Conservation (phyloP, 768 basidiomycete genomes). For the Boletellus sp. region DNA sequence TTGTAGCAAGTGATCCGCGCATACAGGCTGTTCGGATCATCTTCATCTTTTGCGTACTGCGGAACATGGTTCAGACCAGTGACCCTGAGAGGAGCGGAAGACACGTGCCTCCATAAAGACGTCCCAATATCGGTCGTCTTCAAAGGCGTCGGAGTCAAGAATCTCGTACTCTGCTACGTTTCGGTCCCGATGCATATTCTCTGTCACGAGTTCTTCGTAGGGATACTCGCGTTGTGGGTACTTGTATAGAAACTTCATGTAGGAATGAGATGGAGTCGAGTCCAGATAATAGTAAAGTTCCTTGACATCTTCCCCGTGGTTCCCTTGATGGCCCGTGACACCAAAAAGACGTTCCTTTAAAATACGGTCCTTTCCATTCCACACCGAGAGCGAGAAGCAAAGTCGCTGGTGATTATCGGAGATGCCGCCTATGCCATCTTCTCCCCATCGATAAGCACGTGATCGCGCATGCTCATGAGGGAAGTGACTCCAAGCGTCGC, state of each 20-base stretch:
- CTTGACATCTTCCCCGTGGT: constrained; percentile 99
- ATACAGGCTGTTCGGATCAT: constrained; percentile 82
- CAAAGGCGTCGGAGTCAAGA: constrained; percentile 86
- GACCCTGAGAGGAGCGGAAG: constrained; percentile 4
- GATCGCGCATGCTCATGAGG: constrained; percentile 92
- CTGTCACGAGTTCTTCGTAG: constrained; percentile 88
- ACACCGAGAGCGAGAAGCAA: constrained; percentile 86
- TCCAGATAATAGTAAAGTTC: constrained; percentile 99
- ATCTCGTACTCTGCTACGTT: constrained; percentile 92
- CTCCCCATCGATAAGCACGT: constrained; percentile 97
- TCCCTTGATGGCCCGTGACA: constrained; percentile 94
- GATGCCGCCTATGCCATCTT: constrained; percentile 96
- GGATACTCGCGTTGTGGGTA: constrained; percentile 92
- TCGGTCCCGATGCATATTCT: constrained; percentile 77
- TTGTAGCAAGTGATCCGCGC: constrained; percentile 96
- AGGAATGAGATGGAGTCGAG: constrained; percentile 97
- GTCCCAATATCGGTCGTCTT: constrained; percentile 96
- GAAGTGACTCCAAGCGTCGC: constrained; percentile 94
- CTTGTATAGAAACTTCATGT: constrained; percentile 99
- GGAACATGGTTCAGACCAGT: constrained; percentile 2
- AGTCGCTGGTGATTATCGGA: constrained; percentile 96
- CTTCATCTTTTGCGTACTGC: constrained; percentile 97
- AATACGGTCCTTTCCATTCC: constrained; percentile 94
- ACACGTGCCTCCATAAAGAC: constrained; percentile 87
- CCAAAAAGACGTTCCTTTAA: constrained; percentile 97